phyloP scores from a whole-genome alignment of 2,329 filamentous ascomycete genomes.

The Myotisia sp. region DNA sequence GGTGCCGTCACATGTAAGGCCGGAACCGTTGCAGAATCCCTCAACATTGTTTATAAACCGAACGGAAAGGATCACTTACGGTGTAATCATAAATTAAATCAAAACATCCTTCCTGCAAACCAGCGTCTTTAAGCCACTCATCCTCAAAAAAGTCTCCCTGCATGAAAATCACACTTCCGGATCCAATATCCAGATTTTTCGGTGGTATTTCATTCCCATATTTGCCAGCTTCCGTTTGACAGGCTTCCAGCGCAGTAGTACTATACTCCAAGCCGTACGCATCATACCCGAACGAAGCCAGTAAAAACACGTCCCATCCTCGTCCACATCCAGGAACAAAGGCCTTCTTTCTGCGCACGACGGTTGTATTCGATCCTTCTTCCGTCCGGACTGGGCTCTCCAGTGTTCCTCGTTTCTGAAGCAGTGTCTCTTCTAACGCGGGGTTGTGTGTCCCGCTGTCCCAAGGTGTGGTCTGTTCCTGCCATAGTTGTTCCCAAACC shows the following conservation, averaged over 20 bases:
- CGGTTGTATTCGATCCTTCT: slow-evolving; percentile 8
- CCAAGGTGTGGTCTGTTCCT: slow-evolving; percentile 42
- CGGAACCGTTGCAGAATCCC: neutral
- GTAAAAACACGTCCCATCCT: slow-evolving; percentile 65
- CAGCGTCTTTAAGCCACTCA: slow-evolving; percentile 26
- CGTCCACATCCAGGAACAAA: slow-evolving; percentile 70
- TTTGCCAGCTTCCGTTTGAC: slow-evolving; percentile 22
- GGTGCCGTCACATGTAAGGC: neutral
- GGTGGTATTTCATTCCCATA: slow-evolving; percentile 24
- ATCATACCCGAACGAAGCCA: slow-evolving; percentile 63
- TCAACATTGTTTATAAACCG: neutral
- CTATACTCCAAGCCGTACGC: slow-evolving; percentile 60
- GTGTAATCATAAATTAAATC: slow-evolving; percentile 50
- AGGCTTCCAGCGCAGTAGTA: slow-evolving; percentile 31
- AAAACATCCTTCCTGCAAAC: slow-evolving; percentile 23
- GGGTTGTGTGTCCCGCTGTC: slow-evolving; percentile 45
- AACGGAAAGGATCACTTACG: slow-evolving; percentile 25
- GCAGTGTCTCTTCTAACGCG: slow-evolving; percentile 42
- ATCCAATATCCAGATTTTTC: slow-evolving; percentile 22
- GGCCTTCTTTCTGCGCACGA: slow-evolving; percentile 41
- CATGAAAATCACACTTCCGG: slow-evolving; percentile 28
- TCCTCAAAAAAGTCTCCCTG: slow-evolving; percentile 34
- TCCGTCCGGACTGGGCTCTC: slow-evolving; percentile 16
- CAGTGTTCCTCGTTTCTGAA: slow-evolving; percentile 21
- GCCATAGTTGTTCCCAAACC: slow-evolving; percentile 45